These are phyloP conservation scores for Trichomonas vaginalis DNA, from an alignment of 208 protist genomes.

Conservation along the genomic window DNA sequence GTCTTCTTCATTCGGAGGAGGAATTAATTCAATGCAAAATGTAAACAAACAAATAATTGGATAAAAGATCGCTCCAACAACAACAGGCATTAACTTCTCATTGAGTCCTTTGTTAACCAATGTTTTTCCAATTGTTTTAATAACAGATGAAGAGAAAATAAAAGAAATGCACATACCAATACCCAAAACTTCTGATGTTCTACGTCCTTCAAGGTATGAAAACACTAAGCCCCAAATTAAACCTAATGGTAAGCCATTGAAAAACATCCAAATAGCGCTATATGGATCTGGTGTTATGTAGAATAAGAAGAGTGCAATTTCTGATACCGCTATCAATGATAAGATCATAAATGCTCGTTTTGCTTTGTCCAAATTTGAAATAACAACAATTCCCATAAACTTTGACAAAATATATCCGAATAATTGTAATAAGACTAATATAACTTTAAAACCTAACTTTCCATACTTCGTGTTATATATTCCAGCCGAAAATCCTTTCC, in stretches of 20 bases:
- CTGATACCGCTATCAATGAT: not conserved
- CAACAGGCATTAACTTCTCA: not conserved
- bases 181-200: not conserved
- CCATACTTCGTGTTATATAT: not conserved
- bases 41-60: not conserved
- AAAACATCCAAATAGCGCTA: not conserved
- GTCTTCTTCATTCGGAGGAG: not conserved
- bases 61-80: not conserved
- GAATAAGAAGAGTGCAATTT: not conserved
- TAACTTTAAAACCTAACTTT: not conserved
- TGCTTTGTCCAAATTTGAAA: not conserved
- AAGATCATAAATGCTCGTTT: not conserved
- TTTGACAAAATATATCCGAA: not conserved
- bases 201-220: not conserved
- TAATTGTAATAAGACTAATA: not conserved
- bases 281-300: not conserved
- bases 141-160: not conserved
- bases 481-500: not conserved
- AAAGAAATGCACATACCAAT: not conserved
- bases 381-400: not conserved
- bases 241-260: not conserved
- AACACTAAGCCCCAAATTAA: not conserved
- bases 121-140: not conserved
- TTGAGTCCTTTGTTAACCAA: not conserved
- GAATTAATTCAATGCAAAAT: not conserved